Percentiles rank a stretch among this genome's conserved stretches.
These are phyloP conservation scores for Lactifluus rugatus DNA, from an alignment of 768 basidiomycete genomes.

Conservation along the genomic window DNA sequence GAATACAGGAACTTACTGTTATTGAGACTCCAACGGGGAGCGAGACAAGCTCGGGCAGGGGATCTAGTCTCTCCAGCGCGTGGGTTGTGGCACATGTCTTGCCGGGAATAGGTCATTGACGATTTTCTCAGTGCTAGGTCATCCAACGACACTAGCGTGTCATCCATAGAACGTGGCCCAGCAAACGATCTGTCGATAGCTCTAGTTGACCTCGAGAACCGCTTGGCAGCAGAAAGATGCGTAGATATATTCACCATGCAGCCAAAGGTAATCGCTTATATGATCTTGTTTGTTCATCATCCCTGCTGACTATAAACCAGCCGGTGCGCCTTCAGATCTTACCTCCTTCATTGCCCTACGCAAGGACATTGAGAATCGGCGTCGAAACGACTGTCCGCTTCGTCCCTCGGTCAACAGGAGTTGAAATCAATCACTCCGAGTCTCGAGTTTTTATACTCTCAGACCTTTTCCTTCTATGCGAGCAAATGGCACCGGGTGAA, in stretches of 20 bases:
- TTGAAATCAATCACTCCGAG: constrained; percentile 63
- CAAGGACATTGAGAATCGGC: constrained; percentile 65
- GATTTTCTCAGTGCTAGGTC: constrained; percentile 38
- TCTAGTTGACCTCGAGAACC: constrained; percentile 68
- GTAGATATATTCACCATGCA: constrained; percentile 95
- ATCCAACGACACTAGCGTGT: constrained; percentile 50
- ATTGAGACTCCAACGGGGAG: constrained; percentile 32
- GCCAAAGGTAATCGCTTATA: constrained; percentile 55
- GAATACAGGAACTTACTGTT: constrained; percentile 14
- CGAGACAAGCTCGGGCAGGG: constrained; percentile 42
- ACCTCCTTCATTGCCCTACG: constrained; percentile 68
- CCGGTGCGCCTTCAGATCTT: constrained; percentile 85
- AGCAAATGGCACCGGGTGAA: constrained; percentile 53
- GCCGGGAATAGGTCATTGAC: constrained; percentile 4
- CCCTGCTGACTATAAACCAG: constrained; percentile 33
- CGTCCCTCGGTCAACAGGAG: constrained; percentile 62
- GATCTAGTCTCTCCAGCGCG: constrained; percentile 45
- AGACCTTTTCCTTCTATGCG: constrained; percentile 86
- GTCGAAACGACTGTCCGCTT: constrained; percentile 67
- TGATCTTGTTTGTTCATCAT: neutral
- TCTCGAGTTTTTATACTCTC: constrained; percentile 85
- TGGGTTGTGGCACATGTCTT: constrained; percentile 27
- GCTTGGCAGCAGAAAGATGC: constrained; percentile 67
- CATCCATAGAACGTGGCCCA: constrained; percentile 44
- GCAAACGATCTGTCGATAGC: constrained; percentile 45